A percentile compares a stretch with the other conserved stretches of the same genome.
phyloP scores from a whole-genome alignment of 169 alveolate species.

The Eimeria falciformis region DNA sequence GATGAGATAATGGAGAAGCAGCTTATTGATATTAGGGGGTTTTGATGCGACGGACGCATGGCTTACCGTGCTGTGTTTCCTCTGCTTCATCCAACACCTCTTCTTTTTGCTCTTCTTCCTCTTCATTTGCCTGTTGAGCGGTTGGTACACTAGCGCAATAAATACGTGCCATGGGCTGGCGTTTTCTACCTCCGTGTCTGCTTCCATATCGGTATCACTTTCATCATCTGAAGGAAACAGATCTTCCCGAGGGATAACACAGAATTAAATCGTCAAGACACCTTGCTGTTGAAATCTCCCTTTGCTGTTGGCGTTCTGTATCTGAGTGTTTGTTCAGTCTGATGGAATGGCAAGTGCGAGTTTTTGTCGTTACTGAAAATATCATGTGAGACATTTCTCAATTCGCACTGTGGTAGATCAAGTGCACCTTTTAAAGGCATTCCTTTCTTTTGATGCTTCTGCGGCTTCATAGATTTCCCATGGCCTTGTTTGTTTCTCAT shows the following conservation, averaged over 20 bases:
- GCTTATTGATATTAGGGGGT: no score
- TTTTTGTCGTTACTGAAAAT: background rate
- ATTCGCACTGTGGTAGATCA: background rate
- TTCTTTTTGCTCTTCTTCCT: conserved; percentile 39
- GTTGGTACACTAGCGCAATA: no score
- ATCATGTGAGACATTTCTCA: background rate
- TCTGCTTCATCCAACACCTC: conserved; percentile 18
- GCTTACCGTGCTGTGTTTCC: conserved; percentile 42
- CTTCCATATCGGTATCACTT: background rate
- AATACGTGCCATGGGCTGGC: background rate
- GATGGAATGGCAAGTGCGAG: background rate
- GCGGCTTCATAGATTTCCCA: no score
- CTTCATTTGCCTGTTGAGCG: conserved; percentile 43
- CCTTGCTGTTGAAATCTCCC: background rate
- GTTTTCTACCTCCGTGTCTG: conserved; percentile 24
- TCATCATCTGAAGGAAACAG: background rate
- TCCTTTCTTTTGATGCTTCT: no score
- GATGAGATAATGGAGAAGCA: background rate
- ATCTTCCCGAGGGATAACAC: background rate
- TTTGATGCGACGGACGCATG: no score
- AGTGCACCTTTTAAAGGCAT: no score
- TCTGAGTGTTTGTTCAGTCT: background rate
- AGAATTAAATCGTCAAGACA: background rate
- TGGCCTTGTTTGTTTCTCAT: no score
- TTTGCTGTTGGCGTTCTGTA: background rate